Base-by-base conservation (phyloP, 352 stramenopile species). In the Blastocystis sp. region DNA sequence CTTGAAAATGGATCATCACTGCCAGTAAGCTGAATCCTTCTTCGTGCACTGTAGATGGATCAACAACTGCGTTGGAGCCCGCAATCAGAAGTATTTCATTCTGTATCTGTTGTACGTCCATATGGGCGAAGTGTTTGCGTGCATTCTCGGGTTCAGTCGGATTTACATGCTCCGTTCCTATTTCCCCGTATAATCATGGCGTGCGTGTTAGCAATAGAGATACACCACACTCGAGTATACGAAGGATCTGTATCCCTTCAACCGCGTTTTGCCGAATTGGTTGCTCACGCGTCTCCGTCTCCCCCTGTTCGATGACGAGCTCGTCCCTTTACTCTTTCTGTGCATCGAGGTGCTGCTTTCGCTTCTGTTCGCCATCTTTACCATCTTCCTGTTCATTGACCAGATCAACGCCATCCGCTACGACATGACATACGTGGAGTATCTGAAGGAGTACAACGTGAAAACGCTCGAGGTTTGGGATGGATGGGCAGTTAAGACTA, bases 1-100 rank as follows among this genome's bases (percentile, higher is more conserved):
- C 38, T 65, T 88, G 21, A 88, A 88, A 21, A 88, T 88, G 78
- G 78, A 88, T 79, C 78, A 88, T 38, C 78, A 88, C 45, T 88
- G 78, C 45, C 78, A 48, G 78, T 88, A 76, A 38, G 5, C 14
- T 78, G 11, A 23, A 17, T 60, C 3, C 9, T 10, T 40, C 19
- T 59, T n/a, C 28, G 23, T 76, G 2, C 62, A 38, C 19, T 21
- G 17, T 88, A 88, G 78, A 0, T 88, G 78, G 78, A 67, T 88
- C 45, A 88, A 88, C 28, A 88, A 88, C 38, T 88, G 78, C 45
- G 78, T 88, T 1, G 78, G 78, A 38, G 78, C 67, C 17, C 45
- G 60, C 10, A 88, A 88, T n/a, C 78, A 88, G 67, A 88, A 88
- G 62, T 76, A 76, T 17, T 88, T 88, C 28, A 78, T 88, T 41